These are phyloP conservation scores for Butyriboletus loyo DNA, from an alignment of 768 basidiomycete genomes.

Conservation along the genomic window DNA sequence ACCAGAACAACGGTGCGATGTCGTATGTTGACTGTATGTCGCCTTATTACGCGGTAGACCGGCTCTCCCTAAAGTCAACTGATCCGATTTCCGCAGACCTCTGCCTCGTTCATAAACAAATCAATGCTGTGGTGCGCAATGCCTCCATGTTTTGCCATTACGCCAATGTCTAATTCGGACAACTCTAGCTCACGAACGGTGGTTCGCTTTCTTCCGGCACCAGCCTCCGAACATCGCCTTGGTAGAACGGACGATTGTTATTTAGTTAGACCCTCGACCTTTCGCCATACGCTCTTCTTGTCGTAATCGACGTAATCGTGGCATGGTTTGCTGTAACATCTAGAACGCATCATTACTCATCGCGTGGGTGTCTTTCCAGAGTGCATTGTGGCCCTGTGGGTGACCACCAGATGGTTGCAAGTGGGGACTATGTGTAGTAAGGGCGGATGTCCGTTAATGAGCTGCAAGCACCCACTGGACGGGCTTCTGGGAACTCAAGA, in stretches of 20 bases:
- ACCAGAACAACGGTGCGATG: constrained; percentile 94
- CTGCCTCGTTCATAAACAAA: constrained; percentile 35
- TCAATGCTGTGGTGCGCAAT: constrained; percentile 25
- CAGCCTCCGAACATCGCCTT: constrained; percentile 33
- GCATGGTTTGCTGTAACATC: constrained; percentile 3
- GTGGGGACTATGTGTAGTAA: not conserved
- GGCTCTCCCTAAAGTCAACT: not conserved
- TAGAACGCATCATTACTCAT: not conserved
- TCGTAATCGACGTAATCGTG: constrained; percentile 10
- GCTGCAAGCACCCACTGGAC: not conserved
- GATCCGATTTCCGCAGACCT: constrained; percentile 21
- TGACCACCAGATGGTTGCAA: not conserved
- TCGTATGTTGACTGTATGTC: constrained; percentile 84
- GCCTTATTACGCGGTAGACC: not conserved
- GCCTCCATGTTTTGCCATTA: not conserved
- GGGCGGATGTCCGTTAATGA: not conserved
- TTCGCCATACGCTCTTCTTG: constrained; percentile 1
- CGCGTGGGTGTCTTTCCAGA: not conserved
- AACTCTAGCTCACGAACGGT: constrained; percentile 29
- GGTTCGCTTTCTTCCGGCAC: constrained; percentile 24
- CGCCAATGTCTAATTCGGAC: constrained; percentile 1
- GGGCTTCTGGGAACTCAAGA: constrained; percentile 2
- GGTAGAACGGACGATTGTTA: constrained; percentile 19
- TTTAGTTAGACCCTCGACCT: not conserved
- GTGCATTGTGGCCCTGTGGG: too few relatives aligned